Evolutionary conservation across 495 filamentous ascomycete species (phyloP), one percentile per base, ranked within the genome.

Genomic region (Aspergillus affinis): DNA sequence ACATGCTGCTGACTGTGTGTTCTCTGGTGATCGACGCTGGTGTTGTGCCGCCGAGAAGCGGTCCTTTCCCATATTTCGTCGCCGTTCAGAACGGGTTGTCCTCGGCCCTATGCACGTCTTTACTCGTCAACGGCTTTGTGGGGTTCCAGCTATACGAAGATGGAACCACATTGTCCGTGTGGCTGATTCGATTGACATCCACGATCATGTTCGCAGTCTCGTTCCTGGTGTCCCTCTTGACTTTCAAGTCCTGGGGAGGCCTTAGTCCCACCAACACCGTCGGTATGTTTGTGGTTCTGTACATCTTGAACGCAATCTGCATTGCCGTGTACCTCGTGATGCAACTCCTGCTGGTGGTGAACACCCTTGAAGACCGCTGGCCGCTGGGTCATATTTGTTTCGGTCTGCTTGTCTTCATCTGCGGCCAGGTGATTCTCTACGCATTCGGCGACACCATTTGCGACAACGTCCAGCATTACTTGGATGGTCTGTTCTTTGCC

Each of bases 111-210:
- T 90, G 91, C 71, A 93, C 90, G 10, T 95, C 89, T 74, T 81
- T 99, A 46, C 77, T 98, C 57, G 90, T 99, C 80, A 98, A 98
- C 72, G 94, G 95, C 29, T 99, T 99, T 70, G 93, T 99, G 46
- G 94, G 94, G 41, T 99, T 98, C 77, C 95, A 98, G 75, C 83
- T 99, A 6, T 99, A 98, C 73, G 94, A 99, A 74, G 94, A 99
- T 71, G 94, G 94, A n/a, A 99, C 94, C 2, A 87, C 88, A 8
- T 81, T 97, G 41, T 97, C 93, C 0, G 86, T 99, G 29, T 99
- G 93, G 94, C 85, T 97, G 58, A 80, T 99, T 53, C 87, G 95
- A 30, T 66, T 90, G 12, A 86, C 81, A 58, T 94, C 90, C 3
- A 75, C 87, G 2, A 84, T 78, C 53, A 94, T 95, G 81, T 98